Percentiles rank a stretch among this genome's conserved stretches.
Evolutionary conservation across 345 rosid genomes (phyloP).

Genomic region (Gossypioides kirkii): DNA sequence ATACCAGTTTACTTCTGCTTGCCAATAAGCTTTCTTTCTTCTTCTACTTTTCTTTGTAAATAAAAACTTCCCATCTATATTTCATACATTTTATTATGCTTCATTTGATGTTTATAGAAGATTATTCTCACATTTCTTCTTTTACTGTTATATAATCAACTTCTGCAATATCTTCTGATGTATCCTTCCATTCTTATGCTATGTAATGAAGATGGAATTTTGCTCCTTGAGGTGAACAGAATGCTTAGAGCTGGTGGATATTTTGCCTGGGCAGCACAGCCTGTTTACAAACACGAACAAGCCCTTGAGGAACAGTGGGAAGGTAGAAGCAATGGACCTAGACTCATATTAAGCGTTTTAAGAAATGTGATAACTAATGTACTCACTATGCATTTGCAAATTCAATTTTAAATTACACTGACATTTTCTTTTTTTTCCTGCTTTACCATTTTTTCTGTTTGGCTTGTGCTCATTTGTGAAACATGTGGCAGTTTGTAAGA

Average conservation of each 20-base stretch:
- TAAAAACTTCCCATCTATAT: background rate
- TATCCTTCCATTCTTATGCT: constrained; percentile 5
- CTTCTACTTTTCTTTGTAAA: background rate
- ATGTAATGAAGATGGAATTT: constrained; percentile 69
- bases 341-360: background rate
- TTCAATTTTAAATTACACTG: background rate
- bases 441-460: background rate
- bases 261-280: constrained; percentile 99
- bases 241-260: constrained; percentile 92
- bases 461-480: background rate
- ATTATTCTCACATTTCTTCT: background rate
- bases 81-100: background rate
- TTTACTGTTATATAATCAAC: background rate
- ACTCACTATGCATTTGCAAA: background rate
- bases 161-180: constrained; percentile 21
- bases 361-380: constrained; percentile 7
- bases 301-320: constrained; percentile 85
- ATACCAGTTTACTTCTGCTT: background rate
- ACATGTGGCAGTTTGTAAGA: background rate
- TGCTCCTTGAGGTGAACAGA: constrained; percentile 94
- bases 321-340: constrained; percentile 42
- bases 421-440: background rate
- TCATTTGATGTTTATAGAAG: background rate
- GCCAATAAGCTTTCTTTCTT: background rate
- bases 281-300: constrained; percentile 90